Percentiles rank a stretch among this genome's conserved stretches.
Conservation (phyloP, 1,284 basidiomycete species). For the Rhodotorula sp. region DNA sequence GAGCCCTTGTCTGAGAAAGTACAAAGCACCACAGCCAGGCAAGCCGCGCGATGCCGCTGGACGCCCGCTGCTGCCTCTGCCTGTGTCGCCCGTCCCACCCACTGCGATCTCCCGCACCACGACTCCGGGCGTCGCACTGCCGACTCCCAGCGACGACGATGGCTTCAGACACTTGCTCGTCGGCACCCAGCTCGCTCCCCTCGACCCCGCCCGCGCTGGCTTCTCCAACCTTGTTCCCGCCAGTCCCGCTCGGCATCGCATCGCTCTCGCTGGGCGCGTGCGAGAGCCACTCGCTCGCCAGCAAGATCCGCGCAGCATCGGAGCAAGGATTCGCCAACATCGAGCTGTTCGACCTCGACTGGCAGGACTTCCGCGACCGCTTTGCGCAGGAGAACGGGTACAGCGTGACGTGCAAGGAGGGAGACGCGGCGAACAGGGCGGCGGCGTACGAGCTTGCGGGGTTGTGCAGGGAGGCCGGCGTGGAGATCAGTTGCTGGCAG, state of each 20-base stretch:
- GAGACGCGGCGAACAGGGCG: conserved; percentile 32
- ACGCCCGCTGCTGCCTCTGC: not conserved
- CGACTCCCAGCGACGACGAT: not conserved
- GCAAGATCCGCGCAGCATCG: conserved; percentile 46
- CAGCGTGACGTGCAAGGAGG: conserved; percentile 19
- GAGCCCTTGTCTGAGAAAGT: too few relatives aligned
- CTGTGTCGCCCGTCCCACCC: not conserved
- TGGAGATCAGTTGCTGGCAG: conserved; percentile 49
- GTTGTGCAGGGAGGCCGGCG: conserved; percentile 39
- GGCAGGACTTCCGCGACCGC: conserved; percentile 44
- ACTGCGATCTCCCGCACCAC: not conserved
- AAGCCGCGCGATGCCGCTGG: too few relatives aligned
- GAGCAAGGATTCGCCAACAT: conserved; percentile 46
- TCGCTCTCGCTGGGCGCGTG: conserved; percentile 41
- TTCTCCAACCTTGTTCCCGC: not conserved
- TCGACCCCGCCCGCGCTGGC: conserved; percentile 4
- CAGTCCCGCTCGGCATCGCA: conserved; percentile 20
- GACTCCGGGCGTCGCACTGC: not conserved
- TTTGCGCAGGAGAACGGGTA: conserved; percentile 29
- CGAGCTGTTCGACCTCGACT: conserved; percentile 50
- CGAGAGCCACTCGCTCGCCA: conserved; percentile 43
- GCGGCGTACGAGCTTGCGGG: conserved; percentile 46
- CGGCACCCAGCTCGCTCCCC: conserved; percentile 3
- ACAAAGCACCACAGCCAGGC: too few relatives aligned
- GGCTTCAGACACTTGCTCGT: not conserved